Evolutionary conservation across 2,329 filamentous ascomycete species (phyloP).

Genomic region (Stachybotrys chartarum): DNA sequence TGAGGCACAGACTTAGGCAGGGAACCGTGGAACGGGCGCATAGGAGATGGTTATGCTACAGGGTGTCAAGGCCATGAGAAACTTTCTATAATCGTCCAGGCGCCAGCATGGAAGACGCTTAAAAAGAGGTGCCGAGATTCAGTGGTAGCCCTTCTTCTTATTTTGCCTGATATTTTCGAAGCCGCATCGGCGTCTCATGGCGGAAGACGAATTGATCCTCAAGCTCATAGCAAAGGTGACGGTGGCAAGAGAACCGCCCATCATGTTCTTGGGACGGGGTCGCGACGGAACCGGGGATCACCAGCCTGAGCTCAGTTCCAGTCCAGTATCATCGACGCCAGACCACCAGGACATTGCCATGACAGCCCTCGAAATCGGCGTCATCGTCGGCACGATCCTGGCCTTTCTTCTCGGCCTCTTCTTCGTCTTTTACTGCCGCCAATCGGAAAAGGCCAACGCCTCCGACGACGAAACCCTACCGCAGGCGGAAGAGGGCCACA

Average conservation of each 20-base stretch:
- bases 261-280: background rate
- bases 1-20: background rate
- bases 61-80: background rate
- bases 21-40: background rate
- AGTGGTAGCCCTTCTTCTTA: background rate
- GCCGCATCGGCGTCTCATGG: background rate
- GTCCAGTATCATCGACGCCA: background rate
- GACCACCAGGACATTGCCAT: slow-evolving; percentile 5
- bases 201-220: background rate
- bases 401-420: slow-evolving; percentile 13
- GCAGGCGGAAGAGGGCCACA: slow-evolving; percentile 8
- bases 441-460: slow-evolving; percentile 6
- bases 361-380: slow-evolving; percentile 17
- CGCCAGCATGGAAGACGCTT: background rate
- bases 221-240: background rate
- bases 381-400: slow-evolving; percentile 15
- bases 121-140: background rate
- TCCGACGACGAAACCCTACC: slow-evolving; percentile 1
- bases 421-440: slow-evolving; percentile 14
- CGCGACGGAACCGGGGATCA: background rate
- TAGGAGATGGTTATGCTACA: background rate
- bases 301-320: background rate
- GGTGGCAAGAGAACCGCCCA: background rate
- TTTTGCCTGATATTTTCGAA: background rate
- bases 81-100: background rate